phyloP scores from a whole-genome alignment of 768 basidiomycete species.

The Russula earlei region DNA sequence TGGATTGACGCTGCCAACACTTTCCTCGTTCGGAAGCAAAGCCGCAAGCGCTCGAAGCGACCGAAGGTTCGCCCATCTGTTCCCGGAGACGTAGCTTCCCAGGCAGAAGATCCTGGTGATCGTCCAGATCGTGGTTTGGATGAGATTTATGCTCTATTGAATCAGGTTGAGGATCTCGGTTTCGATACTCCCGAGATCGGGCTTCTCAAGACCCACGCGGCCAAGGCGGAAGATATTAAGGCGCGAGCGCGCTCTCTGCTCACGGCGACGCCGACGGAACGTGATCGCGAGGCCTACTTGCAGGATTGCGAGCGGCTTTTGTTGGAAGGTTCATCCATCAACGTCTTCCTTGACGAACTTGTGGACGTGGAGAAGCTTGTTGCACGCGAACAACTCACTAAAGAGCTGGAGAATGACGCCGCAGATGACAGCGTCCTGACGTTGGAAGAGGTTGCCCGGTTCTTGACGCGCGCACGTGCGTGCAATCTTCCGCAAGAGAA shows the following conservation, averaged over 20 bases:
- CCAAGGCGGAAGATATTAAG: constrained; percentile 57
- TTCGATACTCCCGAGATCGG: constrained; percentile 78
- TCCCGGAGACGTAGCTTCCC: constrained; percentile 29
- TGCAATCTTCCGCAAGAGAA: constrained; percentile 61
- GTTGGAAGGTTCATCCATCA: constrained; percentile 61
- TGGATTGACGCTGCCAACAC: constrained; percentile 83
- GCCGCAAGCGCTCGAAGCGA: constrained; percentile 62
- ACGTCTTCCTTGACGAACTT: constrained; percentile 77
- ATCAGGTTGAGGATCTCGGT: constrained; percentile 67
- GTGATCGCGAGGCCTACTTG: constrained; percentile 48
- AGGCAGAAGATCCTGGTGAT: constrained; percentile 49
- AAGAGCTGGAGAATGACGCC: constrained; percentile 58
- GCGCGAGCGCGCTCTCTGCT: constrained; percentile 47
- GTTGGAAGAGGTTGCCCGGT: constrained; percentile 67
- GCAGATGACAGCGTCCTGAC: constrained; percentile 60
- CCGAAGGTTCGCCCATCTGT: constrained; percentile 39
- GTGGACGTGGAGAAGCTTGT: constrained; percentile 71
- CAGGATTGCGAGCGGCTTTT: constrained; percentile 65
- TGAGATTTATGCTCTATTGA: constrained; percentile 59
- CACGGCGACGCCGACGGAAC: constrained; percentile 30
- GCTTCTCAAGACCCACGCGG: constrained; percentile 42
- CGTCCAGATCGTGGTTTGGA: constrained; percentile 62
- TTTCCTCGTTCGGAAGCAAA: constrained; percentile 71
- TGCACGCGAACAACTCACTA: constrained; percentile 65
- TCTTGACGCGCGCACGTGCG: constrained; percentile 58